These are phyloP conservation scores for Zea luxurians DNA, from an alignment of 176 grass and related monocot species.

Conservation along the genomic window DNA sequence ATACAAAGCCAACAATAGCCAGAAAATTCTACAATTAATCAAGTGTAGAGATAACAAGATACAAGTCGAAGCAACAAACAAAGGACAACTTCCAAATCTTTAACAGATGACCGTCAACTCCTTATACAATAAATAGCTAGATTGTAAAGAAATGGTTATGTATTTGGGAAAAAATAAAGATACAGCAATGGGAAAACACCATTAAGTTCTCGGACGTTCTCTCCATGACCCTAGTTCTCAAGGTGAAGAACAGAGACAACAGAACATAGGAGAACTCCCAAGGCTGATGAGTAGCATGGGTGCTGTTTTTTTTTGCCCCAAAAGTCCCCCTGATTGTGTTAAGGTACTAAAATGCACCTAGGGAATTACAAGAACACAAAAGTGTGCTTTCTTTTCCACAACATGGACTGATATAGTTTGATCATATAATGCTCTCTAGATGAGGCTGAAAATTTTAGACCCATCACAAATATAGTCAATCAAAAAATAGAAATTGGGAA, in stretches of 20 bases:
- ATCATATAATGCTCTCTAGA: not conserved
- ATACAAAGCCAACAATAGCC: not conserved
- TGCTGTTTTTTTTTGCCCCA: not conserved
- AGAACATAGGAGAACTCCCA: not conserved
- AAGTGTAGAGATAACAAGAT: not conserved
- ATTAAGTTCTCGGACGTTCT: not conserved
- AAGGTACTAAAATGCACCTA: not conserved
- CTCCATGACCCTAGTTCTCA: not conserved
- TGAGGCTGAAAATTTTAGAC: not conserved
- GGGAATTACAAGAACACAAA: slow-evolving; percentile 7
- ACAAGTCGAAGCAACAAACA: not conserved
- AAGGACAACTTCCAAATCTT: not conserved
- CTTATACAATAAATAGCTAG: not conserved
- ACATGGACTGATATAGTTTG: not conserved
- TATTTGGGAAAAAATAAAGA: not conserved
- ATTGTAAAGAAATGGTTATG: not conserved
- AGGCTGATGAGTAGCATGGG: not conserved
- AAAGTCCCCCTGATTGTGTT: not conserved
- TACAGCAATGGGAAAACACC: not conserved
- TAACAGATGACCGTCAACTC: not conserved
- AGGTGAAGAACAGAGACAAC: slow-evolving; percentile 13
- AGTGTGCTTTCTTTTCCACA: not conserved
- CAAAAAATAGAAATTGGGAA: slow-evolving; percentile 14
- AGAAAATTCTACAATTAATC: too few relatives aligned
- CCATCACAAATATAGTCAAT: not conserved